These are phyloP conservation scores for Ceriops tagal DNA, from an alignment of 345 rosid genomes.

Conservation along the genomic window DNA sequence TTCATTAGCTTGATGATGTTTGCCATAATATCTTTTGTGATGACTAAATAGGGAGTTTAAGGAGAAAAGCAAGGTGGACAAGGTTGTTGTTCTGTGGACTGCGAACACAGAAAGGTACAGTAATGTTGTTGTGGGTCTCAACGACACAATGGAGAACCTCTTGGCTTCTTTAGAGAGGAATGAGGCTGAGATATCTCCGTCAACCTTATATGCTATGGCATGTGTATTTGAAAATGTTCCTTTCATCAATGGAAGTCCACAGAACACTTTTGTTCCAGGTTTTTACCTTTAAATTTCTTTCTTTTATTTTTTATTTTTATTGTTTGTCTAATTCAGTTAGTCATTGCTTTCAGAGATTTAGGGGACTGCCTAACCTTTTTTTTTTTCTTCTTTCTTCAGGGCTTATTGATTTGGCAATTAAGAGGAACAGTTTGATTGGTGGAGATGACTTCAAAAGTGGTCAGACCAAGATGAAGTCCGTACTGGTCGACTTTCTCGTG, in stretches of 20 bases:
- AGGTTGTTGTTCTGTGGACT: slow-evolving; percentile 90
- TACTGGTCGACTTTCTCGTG: slow-evolving; percentile 89
- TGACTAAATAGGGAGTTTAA: slow-evolving; percentile 69
- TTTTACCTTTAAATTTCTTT: background rate
- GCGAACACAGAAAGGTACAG: slow-evolving; percentile 99
- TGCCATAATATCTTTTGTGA: slow-evolving; percentile 1
- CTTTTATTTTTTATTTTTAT: background rate
- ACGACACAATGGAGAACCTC: slow-evolving; percentile 89
- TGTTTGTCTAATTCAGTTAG: background rate
- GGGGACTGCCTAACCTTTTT: background rate
- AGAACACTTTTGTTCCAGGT: slow-evolving; percentile 99
- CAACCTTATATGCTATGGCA: slow-evolving; percentile 84
- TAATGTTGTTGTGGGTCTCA: slow-evolving; percentile 72
- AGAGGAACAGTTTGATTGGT: slow-evolving; percentile 80
- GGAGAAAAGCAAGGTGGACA: slow-evolving; percentile 80
- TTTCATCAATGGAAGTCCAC: slow-evolving; percentile 97
- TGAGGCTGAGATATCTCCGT: slow-evolving; percentile 93
- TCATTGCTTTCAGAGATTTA: no score
- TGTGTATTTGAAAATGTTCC: slow-evolving; percentile 84
- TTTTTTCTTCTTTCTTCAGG: slow-evolving; percentile 36
- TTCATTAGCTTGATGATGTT: background rate
- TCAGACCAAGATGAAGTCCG: slow-evolving; percentile 98
- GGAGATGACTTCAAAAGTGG: slow-evolving; percentile 99
- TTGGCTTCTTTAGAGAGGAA: slow-evolving; percentile 72
- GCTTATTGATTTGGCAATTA: slow-evolving; percentile 83